Percentiles rank a stretch among this genome's conserved stretches.
These are phyloP conservation scores for Syzygium malaccense DNA, from an alignment of 441 rosid species.

Conservation along the genomic window DNA sequence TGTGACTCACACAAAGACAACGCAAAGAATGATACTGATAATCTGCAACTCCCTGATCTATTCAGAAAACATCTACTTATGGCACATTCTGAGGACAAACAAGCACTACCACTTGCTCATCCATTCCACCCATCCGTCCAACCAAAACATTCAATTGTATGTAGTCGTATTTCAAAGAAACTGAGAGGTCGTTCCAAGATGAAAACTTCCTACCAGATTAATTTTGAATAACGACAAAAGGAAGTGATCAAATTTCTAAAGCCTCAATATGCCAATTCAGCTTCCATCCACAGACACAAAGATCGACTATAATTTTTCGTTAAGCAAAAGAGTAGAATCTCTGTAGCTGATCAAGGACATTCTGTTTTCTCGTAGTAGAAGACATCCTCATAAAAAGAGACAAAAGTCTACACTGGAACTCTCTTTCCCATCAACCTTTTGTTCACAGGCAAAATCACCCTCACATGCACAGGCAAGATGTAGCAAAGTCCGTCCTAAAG, in stretches of 20 bases:
- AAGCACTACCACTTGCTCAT: background rate
- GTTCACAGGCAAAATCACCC: background rate
- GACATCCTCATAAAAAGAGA: background rate
- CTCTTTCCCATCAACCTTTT: background rate
- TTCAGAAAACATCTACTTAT: background rate
- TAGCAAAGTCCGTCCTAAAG: background rate
- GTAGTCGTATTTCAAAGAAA: background rate
- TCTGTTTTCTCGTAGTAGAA: background rate
- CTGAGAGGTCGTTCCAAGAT: background rate
- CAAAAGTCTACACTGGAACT: background rate
- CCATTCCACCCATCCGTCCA: fast-evolving
- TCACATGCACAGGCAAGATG: background rate
- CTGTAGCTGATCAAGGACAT: background rate
- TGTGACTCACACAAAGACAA: background rate
- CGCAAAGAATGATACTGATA: background rate
- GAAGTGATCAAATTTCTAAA: background rate
- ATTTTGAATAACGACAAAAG: background rate
- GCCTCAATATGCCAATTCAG: background rate
- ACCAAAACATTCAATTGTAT: background rate
- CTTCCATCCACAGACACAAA: background rate
- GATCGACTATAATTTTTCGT: background rate
- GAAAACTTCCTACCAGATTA: background rate
- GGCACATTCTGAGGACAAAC: background rate
- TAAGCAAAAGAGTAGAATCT: background rate
- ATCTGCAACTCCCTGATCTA: background rate